Evolutionary conservation across 2,329 filamentous ascomycete species (phyloP).

Genomic region (Pseudogymnoascus sp.): DNA sequence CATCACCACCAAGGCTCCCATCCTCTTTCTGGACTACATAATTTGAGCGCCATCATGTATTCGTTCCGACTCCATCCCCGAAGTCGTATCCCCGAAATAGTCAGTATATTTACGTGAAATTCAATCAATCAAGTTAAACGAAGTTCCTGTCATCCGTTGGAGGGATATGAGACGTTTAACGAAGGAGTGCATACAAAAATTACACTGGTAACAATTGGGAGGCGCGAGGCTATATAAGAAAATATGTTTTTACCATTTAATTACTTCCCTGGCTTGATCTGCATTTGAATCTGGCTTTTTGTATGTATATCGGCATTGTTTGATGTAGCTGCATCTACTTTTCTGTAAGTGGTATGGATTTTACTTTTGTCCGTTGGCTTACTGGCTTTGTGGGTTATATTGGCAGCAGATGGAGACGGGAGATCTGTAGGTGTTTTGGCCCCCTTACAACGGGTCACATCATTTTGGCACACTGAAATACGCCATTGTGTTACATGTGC

Average conservation of each 20-base stretch:
- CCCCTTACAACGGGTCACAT: background rate
- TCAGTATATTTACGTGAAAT: background rate
- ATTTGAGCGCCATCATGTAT: background rate
- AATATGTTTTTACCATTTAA: background rate
- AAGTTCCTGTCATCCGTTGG: background rate
- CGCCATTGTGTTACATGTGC: background rate
- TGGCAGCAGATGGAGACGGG: background rate
- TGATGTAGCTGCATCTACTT: background rate
- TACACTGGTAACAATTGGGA: background rate
- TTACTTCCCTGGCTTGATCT: background rate
- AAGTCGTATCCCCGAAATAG: background rate
- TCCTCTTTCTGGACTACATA: background rate
- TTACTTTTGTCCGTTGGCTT: background rate
- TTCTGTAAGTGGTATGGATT: background rate
- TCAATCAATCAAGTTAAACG: background rate
- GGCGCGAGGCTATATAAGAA: background rate
- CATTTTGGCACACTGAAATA: background rate
- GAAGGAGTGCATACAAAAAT: background rate
- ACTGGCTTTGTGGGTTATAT: background rate
- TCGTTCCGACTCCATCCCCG: background rate
- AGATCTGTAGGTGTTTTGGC: background rate
- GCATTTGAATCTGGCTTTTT: background rate
- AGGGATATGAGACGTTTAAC: background rate
- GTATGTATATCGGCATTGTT: background rate
- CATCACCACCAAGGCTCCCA: background rate